phyloP scores from a whole-genome alignment of 768 basidiomycete species.

The Dioszegia crocea region DNA sequence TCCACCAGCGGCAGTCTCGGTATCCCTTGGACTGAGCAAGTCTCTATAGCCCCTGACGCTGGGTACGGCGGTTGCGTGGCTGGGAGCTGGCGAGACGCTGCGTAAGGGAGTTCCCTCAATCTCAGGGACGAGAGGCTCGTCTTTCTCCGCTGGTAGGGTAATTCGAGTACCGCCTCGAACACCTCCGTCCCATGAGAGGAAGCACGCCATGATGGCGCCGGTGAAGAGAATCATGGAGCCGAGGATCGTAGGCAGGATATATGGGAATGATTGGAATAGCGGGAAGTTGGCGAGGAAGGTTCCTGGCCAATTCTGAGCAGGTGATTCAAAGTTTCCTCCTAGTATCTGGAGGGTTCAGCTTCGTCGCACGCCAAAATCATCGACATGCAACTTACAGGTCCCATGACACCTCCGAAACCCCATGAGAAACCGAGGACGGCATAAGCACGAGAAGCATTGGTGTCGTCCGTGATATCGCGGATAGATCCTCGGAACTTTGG shows the following conservation, averaged over 20 bases:
- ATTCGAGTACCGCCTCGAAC: conserved; percentile 78
- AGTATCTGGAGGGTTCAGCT: conserved; percentile 56
- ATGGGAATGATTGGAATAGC: conserved; percentile 76
- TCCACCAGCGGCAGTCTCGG: conserved; percentile 17
- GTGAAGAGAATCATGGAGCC: conserved; percentile 71
- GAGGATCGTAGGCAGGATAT: conserved; percentile 77
- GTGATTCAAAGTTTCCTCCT: conserved; percentile 53
- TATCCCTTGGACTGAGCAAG: conserved; percentile 25
- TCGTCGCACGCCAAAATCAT: too few relatives aligned
- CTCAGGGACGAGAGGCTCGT: conserved; percentile 30
- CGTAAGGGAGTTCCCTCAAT: neutral
- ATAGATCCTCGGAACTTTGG: conserved; percentile 65
- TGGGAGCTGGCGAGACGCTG: conserved; percentile 9
- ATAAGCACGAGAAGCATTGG: conserved; percentile 91
- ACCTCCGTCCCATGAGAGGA: conserved; percentile 86
- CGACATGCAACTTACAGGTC: conserved; percentile 61
- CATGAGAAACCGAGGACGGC: conserved; percentile 93
- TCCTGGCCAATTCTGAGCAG: conserved; percentile 78
- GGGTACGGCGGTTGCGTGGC: conserved; percentile 12
- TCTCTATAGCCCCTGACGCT: conserved; percentile 4
- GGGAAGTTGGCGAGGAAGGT: conserved; percentile 59
- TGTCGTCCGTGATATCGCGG: conserved; percentile 77
- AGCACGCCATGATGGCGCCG: conserved; percentile 80
- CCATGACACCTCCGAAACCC: conserved; percentile 78
- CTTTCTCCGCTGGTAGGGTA: conserved; percentile 73